Conservation (phyloP, 2,329 filamentous ascomycete species). For the Cladobotryum protrusum region DNA sequence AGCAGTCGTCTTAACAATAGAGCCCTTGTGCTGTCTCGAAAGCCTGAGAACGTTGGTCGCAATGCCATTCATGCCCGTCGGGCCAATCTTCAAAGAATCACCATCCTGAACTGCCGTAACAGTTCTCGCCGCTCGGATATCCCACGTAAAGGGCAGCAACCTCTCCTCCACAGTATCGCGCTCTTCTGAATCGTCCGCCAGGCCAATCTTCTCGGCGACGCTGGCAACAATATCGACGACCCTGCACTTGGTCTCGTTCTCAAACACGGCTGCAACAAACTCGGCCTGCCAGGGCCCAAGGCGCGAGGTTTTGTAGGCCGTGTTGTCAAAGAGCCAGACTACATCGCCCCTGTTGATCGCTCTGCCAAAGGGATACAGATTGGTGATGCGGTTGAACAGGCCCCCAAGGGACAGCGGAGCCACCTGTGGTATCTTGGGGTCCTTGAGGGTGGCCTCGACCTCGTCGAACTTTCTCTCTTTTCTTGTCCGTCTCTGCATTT, state of each 20-base stretch:
- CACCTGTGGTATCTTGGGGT: slow-evolving; percentile 23
- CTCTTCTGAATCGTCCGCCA: slow-evolving; percentile 55
- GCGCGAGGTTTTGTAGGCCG: slow-evolving; percentile 57
- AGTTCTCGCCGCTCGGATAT: slow-evolving; percentile 63
- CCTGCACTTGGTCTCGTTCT: slow-evolving; percentile 60
- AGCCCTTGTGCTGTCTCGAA: slow-evolving; percentile 36
- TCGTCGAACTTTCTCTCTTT: slow-evolving; percentile 43
- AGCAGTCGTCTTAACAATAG: slow-evolving; percentile 41
- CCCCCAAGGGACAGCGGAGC: slow-evolving; percentile 21
- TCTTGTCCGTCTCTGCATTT: slow-evolving; percentile 47
- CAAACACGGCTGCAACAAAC: slow-evolving; percentile 77
- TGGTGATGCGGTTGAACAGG: slow-evolving; percentile 45
- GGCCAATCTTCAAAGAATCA: slow-evolving; percentile 52
- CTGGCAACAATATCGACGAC: slow-evolving; percentile 63
- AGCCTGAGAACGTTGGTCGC: slow-evolving; percentile 56
- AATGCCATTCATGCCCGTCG: slow-evolving; percentile 66
- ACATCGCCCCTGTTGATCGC: slow-evolving; percentile 59
- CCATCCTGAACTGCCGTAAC: slow-evolving; percentile 56
- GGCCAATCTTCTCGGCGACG: slow-evolving; percentile 62
- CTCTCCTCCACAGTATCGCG: slow-evolving; percentile 57
- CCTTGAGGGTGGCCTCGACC: slow-evolving; percentile 42
- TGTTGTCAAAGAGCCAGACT: slow-evolving; percentile 89
- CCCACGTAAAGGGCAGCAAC: slow-evolving; percentile 71
- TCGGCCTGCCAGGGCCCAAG: slow-evolving; percentile 66
- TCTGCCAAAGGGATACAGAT: slow-evolving; percentile 52